Evolutionary conservation across 2,329 filamentous ascomycete genomes (phyloP).

Genomic region (Aspergillus quadricinctus): DNA sequence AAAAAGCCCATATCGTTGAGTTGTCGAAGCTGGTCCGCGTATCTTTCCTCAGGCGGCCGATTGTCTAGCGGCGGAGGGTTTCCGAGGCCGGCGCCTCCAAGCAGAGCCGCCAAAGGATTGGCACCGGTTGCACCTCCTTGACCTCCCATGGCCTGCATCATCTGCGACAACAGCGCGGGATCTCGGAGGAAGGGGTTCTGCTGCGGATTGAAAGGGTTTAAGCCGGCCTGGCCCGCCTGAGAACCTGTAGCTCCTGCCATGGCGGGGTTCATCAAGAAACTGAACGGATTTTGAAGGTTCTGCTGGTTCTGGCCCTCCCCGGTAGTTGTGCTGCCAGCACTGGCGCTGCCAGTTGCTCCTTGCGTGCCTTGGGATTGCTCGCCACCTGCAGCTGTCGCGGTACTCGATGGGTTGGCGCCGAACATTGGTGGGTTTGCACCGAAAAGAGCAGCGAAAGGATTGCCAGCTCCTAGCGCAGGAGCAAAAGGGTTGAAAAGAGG

Average conservation of each 20-base stretch:
- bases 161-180: conserved; percentile 54
- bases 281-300: conserved; percentile 62
- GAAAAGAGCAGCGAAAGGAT: conserved; percentile 61
- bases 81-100: conserved; percentile 48
- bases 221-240: conserved; percentile 36
- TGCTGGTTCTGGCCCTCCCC: conserved; percentile 33
- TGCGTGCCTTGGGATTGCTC: conserved; percentile 28
- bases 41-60: conserved; percentile 87
- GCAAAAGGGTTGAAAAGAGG: conserved; percentile 31
- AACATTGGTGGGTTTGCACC: conserved; percentile 30
- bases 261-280: conserved; percentile 55
- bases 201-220: conserved; percentile 45
- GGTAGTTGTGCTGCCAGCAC: conserved; percentile 24
- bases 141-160: conserved; percentile 50
- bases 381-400: conserved; percentile 27
- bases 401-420: conserved; percentile 24
- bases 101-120: conserved; percentile 46
- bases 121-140: conserved; percentile 33
- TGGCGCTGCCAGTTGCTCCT: conserved; percentile 25
- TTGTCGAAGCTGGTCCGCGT: conserved; percentile 83
- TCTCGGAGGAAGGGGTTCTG: conserved; percentile 57
- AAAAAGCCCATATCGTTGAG: conserved; percentile 99
- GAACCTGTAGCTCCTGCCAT: conserved; percentile 28
- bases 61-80: conserved; percentile 65
- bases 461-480: conserved; percentile 33